Evolutionary conservation across 2,329 filamentous ascomycete species (phyloP).

Genomic region (Talaromyces atroroseus): DNA sequence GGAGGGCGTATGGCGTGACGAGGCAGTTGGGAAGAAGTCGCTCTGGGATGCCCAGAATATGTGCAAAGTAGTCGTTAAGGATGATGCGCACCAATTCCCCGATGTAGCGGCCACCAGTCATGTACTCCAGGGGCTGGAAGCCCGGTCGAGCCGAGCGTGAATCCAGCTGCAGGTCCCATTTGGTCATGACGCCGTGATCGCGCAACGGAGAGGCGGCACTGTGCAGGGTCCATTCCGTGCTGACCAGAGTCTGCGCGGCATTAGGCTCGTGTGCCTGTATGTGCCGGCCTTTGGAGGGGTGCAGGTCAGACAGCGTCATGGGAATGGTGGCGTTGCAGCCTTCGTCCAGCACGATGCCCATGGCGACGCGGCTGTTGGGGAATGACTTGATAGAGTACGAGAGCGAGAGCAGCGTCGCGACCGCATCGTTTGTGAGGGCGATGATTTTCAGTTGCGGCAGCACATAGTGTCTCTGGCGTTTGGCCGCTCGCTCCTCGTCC

Average conservation of each 20-base stretch:
- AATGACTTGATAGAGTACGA: constrained; percentile 15
- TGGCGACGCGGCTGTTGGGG: constrained; percentile 14
- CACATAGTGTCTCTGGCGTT: constrained; percentile 9
- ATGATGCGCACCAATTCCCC: constrained; percentile 13
- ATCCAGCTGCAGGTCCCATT: constrained; percentile 13
- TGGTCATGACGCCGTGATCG: constrained; percentile 12
- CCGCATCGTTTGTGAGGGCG: constrained; percentile 13
- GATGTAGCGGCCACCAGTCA: constrained; percentile 14
- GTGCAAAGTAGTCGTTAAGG: constrained; percentile 12
- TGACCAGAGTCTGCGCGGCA: constrained; percentile 13
- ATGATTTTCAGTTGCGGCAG: constrained; percentile 12
- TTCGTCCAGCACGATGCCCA: constrained; percentile 14
- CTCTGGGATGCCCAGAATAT: constrained; percentile 6
- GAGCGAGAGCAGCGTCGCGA: constrained; percentile 12
- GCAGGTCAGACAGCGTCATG: constrained; percentile 13
- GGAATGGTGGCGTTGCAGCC: constrained; percentile 14
- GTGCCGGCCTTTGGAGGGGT: constrained; percentile 6
- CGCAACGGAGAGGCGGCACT: constrained; percentile 8
- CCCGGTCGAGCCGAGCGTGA: constrained; percentile 7
- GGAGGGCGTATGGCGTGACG: constrained; percentile 1
- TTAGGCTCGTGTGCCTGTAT: constrained; percentile 5
- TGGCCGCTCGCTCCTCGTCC: constrained; percentile 2
- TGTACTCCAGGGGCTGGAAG: constrained; percentile 13
- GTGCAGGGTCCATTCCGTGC: constrained; percentile 13
- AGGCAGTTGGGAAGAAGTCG: constrained; percentile 3